Base-by-base conservation (phyloP, 1,284 basidiomycete species). In the Cystobasidium pallidum region DNA sequence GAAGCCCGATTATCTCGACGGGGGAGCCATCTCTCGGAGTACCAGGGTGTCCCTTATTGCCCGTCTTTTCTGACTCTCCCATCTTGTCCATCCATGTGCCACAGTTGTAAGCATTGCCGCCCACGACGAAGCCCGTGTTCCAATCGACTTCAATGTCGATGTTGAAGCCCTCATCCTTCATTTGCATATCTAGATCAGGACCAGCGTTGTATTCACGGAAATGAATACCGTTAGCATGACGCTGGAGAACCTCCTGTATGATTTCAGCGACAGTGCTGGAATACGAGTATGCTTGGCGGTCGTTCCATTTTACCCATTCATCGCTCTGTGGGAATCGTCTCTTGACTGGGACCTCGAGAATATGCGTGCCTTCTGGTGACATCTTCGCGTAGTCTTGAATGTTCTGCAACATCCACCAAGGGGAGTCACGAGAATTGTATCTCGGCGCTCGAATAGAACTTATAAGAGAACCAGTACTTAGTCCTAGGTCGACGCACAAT, bases 321-420 rank as follows among this genome's bases (percentile, higher is more conserved):
- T 96, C 94, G 78, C 97, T 90, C 77, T 87, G 85, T 0, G 95
- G 95, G 85, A 99, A 99, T 32, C 95, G 88, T 28, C 95, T 87
- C 80, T 89, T 91, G 70, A 98, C 89, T 1, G 84, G 83, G 78
- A 95, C 93, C 1, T 87, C 84, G 49, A 99, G 86, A 70, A 99
- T 86, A 0, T 87, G 83, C 41, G 91, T 80, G 2, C 96, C 95
- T 75, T 92, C 89, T 0, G 94, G 92, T 0, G 91, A 91, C 82
- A 87, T 89, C 72, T 84, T 84, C 47, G 88, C 88, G 81, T 97
- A 98, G 81, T 98, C 94, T 80, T 98, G 95, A 71, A 98, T 95
- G 79, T 92, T 96, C 81, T 99, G 95, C 71, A 97, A 82, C 90
- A 98, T 96, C 91, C 94, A 99, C 95, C 94, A 96, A 32, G 92